These are phyloP conservation scores for Mycena indigotica DNA, from an alignment of 768 basidiomycete species.

Conservation along the genomic window DNA sequence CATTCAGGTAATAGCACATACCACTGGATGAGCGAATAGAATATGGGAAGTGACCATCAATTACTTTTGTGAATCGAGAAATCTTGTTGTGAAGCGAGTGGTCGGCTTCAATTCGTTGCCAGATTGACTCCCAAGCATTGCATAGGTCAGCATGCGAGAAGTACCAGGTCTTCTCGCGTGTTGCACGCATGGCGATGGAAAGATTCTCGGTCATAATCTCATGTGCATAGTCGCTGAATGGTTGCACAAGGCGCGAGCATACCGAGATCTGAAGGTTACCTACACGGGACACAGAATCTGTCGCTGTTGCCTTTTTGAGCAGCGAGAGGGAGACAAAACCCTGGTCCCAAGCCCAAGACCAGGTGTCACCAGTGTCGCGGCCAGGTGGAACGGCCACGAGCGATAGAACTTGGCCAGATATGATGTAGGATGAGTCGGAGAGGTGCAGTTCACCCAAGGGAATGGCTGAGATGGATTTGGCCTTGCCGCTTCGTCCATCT, in stretches of 20 bases:
- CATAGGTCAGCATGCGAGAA: background rate
- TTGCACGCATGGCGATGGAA: background rate
- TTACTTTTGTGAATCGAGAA: background rate
- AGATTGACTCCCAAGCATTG: background rate
- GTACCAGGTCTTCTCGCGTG: conserved; percentile 3
- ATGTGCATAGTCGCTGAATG: background rate
- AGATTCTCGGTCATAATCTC: background rate
- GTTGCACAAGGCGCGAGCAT: background rate
- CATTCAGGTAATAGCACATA: background rate
- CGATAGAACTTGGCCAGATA: conserved; percentile 6
- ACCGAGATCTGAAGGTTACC: background rate
- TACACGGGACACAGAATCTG: background rate
- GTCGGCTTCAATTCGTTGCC: background rate
- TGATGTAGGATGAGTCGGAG: conserved; percentile 1
- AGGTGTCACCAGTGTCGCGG: background rate
- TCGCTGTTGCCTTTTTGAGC: background rate
- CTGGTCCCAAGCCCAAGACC: conserved; percentile 5
- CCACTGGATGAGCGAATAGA: background rate
- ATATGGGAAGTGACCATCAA: background rate
- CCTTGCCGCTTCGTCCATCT: background rate
- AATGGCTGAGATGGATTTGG: background rate
- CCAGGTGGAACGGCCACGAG: conserved; percentile 1
- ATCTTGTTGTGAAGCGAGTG: background rate
- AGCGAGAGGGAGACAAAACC: conserved; percentile 1
- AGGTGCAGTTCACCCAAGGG: conserved; percentile 5